Evolutionary conservation across 306 rosid species (phyloP), one percentile per base, ranked within the genome.

Genomic region (Cicer pinnatifidum): DNA sequence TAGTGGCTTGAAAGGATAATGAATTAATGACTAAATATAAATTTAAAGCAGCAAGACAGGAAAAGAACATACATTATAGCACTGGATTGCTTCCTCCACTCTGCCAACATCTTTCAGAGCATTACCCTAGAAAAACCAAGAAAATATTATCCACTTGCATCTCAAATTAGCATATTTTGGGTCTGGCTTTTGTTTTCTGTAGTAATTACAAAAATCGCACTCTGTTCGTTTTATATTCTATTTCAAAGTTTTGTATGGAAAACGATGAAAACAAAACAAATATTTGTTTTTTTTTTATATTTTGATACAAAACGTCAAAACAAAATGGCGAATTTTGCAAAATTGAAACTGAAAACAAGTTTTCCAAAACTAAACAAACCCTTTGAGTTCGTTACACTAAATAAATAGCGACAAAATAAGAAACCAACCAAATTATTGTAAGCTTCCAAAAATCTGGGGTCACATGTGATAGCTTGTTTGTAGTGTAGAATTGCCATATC

Each of bases 391-490:
- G 38, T 20, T 1, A 52, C 77, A 68, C 43, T 8, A 72, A 35
- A 67, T 8, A 72, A 35, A 67, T 41, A 0, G 46, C 2, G 5
- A 61, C 28, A 56, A 7, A 41, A 45, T 56, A 81, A 66, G 52
- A 72, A 81, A 84, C 92, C 58, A 72, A 95, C 99, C 99, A 95
- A 83, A 81, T 95, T 95, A 77, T 95, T 95, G 83, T 90, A 95
- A 28, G 99, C 99, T 80, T 95, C 99, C 92, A 95, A 85, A 86
- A 95, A 91, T 84, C 95, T 84, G 78, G 97, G 89, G 77, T 95
- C 99, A 66, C 85, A 84, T 59, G 93, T 53, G 72, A 95, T 88
- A 69, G 99, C 99, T 86, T 89, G 97, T 88, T 92, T 95, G 59
- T 91, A 95, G 82, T 95, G 97, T 75, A 90, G 82, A 79, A 95